Conservation (phyloP, 306 rosid genomes). For the Clitoria ternatea region DNA sequence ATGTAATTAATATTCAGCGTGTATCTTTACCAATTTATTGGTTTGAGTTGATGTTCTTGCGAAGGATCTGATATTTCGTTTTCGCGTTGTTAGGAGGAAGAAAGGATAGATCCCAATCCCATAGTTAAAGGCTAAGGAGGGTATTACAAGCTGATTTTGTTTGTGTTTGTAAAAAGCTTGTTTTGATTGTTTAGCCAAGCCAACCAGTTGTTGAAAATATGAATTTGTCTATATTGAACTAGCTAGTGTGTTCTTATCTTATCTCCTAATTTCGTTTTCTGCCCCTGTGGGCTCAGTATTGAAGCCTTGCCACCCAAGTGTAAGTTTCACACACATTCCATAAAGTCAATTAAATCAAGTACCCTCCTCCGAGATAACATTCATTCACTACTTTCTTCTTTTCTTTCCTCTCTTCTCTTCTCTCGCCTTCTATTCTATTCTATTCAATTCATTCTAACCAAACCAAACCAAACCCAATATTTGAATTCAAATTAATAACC, state of each 20-base stretch:
- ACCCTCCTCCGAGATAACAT: constrained; percentile 17
- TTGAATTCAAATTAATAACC: background rate
- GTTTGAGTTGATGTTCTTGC: constrained; percentile 37
- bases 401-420: background rate
- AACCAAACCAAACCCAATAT: background rate
- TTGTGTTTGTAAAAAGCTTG: constrained; percentile 47
- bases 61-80: constrained; percentile 58
- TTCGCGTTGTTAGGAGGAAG: constrained; percentile 48
- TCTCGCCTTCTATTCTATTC: background rate
- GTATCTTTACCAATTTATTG: constrained; percentile 2
- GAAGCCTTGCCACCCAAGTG: constrained; percentile 1
- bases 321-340: constrained; percentile 35
- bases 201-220: constrained; percentile 35
- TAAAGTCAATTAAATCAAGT: constrained; percentile 31
- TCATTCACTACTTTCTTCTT: background rate
- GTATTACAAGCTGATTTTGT: constrained; percentile 26
- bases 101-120: background rate
- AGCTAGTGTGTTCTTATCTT: constrained; percentile 47
- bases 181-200: constrained; percentile 32
- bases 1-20: constrained; percentile 26
- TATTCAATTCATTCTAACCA: background rate
- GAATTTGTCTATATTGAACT: constrained; percentile 59
- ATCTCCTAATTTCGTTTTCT: constrained; percentile 35
- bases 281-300: constrained; percentile 28
- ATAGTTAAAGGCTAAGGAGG: too few species aligned